A percentile compares a stretch with the other conserved stretches of the same genome.
These are phyloP conservation scores for Neofusicoccum umdonicola DNA, from an alignment of 2,329 filamentous ascomycete genomes.

Conservation along the genomic window DNA sequence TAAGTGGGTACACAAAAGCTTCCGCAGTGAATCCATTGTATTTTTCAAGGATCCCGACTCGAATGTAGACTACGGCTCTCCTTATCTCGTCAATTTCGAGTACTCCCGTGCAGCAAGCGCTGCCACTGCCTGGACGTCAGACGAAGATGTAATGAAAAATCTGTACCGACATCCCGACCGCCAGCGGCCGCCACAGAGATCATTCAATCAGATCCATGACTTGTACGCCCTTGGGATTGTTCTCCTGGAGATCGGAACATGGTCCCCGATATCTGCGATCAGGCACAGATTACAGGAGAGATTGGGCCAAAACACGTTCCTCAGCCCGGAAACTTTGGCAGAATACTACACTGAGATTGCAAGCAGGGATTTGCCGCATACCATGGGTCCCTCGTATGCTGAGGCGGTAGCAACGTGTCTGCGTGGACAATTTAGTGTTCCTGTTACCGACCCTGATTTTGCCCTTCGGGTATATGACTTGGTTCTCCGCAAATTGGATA, in stretches of 20 bases:
- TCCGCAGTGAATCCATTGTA: slow-evolving; percentile 21
- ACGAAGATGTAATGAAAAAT: slow-evolving; percentile 9
- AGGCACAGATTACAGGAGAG: no score
- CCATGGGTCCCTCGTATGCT: no score
- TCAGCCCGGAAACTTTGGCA: no score
- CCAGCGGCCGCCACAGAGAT: slow-evolving; percentile 28
- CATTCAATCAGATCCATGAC: slow-evolving; percentile 34
- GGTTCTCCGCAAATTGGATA: no score
- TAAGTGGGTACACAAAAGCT: slow-evolving; percentile 19
- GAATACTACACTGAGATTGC: no score
- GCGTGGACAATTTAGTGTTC: no score
- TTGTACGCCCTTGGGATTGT: slow-evolving; percentile 42
- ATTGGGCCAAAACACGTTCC: no score
- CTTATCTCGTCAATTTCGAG: slow-evolving; percentile 1
- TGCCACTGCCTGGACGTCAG: slow-evolving; percentile 18
- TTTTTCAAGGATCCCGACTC: slow-evolving; percentile 14
- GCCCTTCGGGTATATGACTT: no score
- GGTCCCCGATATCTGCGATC: not conserved
- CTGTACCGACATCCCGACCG: slow-evolving; percentile 33
- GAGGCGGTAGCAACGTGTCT: no score
- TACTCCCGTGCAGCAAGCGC: slow-evolving; percentile 10
- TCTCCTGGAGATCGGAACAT: slow-evolving; percentile 36
- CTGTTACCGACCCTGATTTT: no score
- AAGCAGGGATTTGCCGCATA: no score
- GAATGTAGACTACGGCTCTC: not conserved